Evolutionary conservation across 768 basidiomycete species (phyloP).

Genomic region (Hemileccinum rubropunctum): DNA sequence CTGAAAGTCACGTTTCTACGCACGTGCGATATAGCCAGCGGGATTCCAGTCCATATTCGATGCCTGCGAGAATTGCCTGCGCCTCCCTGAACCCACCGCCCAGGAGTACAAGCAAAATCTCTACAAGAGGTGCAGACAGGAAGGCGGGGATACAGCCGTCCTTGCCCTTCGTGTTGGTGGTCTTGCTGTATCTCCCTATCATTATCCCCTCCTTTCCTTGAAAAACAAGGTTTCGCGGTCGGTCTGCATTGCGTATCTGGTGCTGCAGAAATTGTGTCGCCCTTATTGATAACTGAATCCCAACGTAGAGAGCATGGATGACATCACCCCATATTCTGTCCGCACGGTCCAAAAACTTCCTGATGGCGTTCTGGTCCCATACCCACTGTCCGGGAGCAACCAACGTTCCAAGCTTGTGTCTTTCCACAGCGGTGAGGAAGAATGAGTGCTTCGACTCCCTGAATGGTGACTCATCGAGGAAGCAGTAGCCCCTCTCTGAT

Average conservation of each 20-base stretch:
- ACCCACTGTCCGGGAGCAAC: neutral
- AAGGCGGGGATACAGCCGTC: conserved; percentile 4
- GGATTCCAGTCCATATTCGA: neutral
- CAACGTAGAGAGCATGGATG: neutral
- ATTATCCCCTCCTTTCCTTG: neutral
- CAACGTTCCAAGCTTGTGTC: neutral
- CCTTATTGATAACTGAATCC: neutral
- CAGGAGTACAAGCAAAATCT: neutral
- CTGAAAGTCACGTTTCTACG: neutral
- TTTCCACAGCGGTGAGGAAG: neutral
- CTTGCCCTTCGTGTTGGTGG: neutral
- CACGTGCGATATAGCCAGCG: neutral
- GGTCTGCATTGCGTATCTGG: conserved; percentile 2
- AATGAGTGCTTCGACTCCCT: neutral
- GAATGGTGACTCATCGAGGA: neutral
- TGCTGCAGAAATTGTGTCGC: neutral
- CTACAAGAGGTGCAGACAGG: neutral
- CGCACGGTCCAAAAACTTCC: neutral
- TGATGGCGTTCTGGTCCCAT: neutral
- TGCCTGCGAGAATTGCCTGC: neutral
- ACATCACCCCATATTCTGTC: neutral
- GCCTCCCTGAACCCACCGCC: conserved; percentile 6
- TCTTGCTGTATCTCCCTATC: conserved; percentile 9
- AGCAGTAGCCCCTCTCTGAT: neutral
- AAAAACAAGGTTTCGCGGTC: neutral